phyloP scores from a whole-genome alignment of 2,329 filamentous ascomycete species.

The Colletotrichum tropicicola region DNA sequence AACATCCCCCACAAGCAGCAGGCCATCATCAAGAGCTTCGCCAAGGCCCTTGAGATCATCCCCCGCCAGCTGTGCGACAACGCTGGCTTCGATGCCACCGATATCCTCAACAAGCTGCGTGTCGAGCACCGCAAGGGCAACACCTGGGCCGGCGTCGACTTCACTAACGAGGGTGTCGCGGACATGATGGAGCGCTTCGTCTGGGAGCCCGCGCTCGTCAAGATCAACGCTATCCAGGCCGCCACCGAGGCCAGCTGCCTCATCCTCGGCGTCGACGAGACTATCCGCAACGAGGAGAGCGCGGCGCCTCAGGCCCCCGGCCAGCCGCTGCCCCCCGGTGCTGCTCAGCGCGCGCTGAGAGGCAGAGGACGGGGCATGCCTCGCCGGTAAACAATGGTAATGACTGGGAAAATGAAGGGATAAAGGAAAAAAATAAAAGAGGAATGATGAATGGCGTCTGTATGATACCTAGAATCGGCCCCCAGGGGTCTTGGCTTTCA shows the following conservation, averaged over 20 bases:
- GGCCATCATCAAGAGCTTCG: constrained; percentile 96
- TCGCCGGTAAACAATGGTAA: constrained; percentile 65
- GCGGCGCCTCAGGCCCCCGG: constrained; percentile 82
- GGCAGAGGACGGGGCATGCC: constrained; percentile 91
- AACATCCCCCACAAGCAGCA: constrained; percentile 96
- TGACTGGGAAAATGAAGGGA: constrained; percentile 31
- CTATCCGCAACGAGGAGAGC: constrained; percentile 97
- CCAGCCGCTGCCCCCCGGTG: constrained; percentile 78
- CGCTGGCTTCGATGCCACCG: constrained; percentile 96
- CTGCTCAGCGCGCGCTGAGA: constrained; percentile 87
- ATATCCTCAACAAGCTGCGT: constrained; percentile 94
- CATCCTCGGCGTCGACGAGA: constrained; percentile 97
- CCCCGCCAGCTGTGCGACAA: constrained; percentile 98
- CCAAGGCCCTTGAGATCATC: constrained; percentile 96
- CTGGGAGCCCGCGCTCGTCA: constrained; percentile 96
- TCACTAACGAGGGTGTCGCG: constrained; percentile 87
- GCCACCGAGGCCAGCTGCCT: constrained; percentile 95
- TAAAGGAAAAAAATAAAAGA: constrained; percentile 30
- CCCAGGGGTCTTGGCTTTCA: constrained; percentile 25
- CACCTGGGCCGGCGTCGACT: constrained; percentile 96
- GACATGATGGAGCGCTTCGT: constrained; percentile 97
- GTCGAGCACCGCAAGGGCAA: constrained; percentile 96
- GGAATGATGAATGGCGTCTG: constrained; percentile 32
- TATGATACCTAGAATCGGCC: constrained; percentile 33
- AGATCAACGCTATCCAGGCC: constrained; percentile 96